A percentile compares a stretch with the other conserved stretches of the same genome.
These are phyloP conservation scores for Marvania coccoides DNA, from an alignment of 139 green algal species.

Conservation along the genomic window DNA sequence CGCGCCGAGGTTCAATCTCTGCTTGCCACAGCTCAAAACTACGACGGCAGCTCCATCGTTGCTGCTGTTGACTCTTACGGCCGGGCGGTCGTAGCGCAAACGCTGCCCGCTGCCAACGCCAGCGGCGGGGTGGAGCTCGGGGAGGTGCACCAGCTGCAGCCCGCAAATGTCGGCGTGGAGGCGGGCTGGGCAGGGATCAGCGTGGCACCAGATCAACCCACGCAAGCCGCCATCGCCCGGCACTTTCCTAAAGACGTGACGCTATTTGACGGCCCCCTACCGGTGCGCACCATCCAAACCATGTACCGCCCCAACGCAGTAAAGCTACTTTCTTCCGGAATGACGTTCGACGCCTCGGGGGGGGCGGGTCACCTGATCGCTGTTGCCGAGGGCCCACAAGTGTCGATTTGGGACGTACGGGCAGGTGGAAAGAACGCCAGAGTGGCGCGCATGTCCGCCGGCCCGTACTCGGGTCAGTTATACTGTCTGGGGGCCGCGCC, in stretches of 20 bases:
- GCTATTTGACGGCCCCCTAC: constrained; percentile 16
- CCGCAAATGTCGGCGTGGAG: neutral
- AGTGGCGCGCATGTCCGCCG: constrained; percentile 7
- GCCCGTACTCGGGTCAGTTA: constrained; percentile 13
- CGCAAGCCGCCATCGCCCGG: constrained; percentile 17
- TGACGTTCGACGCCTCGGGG: constrained; percentile 1
- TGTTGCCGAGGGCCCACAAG: constrained; percentile 18
- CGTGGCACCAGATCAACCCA: constrained; percentile 3
- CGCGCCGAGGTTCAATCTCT: constrained; percentile 21
- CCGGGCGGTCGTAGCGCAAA: constrained; percentile 8
- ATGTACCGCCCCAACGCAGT: constrained; percentile 19
- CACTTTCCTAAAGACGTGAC: constrained; percentile 27
- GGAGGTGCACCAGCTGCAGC: constrained; percentile 10
- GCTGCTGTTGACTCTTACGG: constrained; percentile 19
- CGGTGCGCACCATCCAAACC: constrained; percentile 21
- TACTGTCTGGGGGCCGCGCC: constrained; percentile 6
- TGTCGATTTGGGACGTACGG: constrained; percentile 27
- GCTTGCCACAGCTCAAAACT: neutral
- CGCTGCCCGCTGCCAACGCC: neutral
- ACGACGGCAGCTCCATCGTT: neutral
- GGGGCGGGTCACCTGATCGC: constrained; percentile 13
- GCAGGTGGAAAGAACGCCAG: neutral
- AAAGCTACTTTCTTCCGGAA: constrained; percentile 17
- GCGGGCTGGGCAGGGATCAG: constrained; percentile 22
- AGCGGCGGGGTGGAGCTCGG: neutral